phyloP scores from a whole-genome alignment of 1,139 yeast genomes.

The Arxiozyma bovina region DNA sequence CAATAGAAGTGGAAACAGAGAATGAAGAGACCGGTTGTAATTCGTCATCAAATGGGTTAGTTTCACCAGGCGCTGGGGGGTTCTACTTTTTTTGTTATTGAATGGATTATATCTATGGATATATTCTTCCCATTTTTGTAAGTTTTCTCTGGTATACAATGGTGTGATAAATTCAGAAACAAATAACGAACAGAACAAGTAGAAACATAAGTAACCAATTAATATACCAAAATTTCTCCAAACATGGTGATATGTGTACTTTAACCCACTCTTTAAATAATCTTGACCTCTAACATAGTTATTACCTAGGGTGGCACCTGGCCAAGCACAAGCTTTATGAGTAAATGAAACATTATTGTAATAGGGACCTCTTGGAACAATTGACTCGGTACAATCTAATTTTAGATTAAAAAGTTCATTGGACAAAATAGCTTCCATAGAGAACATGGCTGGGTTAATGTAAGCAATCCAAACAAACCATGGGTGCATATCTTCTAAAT shows the following conservation, averaged over 20 bases:
- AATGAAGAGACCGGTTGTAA: slow-evolving; percentile 10
- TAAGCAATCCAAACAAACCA: slow-evolving; percentile 54
- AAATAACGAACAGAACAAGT: slow-evolving; percentile 28
- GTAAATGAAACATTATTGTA: slow-evolving; percentile 32
- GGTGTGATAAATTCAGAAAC: slow-evolving; percentile 32
- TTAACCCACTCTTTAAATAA: slow-evolving; percentile 30
- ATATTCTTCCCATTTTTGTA: slow-evolving; percentile 8
- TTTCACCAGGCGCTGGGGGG: background rate
- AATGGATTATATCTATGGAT: slow-evolving; percentile 6
- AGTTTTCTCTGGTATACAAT: slow-evolving; percentile 22
- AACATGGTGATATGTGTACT: slow-evolving; percentile 33
- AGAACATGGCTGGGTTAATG: slow-evolving; percentile 44
- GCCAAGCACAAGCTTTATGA: slow-evolving; percentile 37
- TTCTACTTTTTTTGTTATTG: background rate
- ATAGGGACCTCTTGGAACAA: slow-evolving; percentile 38
- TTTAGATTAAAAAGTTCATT: slow-evolving; percentile 38
- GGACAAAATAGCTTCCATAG: slow-evolving; percentile 42
- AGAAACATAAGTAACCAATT: slow-evolving; percentile 32
- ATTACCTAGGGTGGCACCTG: slow-evolving; percentile 26
- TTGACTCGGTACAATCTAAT: slow-evolving; percentile 28
- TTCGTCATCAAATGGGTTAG: slow-evolving; percentile 4
- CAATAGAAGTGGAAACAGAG: slow-evolving; percentile 7
- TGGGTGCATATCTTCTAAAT: slow-evolving; percentile 44
- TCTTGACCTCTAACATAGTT: slow-evolving; percentile 27
- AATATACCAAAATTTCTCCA: slow-evolving; percentile 42